Evolutionary conservation across 148 eudicot species (phyloP).

Genomic region (Arbutus unedo): DNA sequence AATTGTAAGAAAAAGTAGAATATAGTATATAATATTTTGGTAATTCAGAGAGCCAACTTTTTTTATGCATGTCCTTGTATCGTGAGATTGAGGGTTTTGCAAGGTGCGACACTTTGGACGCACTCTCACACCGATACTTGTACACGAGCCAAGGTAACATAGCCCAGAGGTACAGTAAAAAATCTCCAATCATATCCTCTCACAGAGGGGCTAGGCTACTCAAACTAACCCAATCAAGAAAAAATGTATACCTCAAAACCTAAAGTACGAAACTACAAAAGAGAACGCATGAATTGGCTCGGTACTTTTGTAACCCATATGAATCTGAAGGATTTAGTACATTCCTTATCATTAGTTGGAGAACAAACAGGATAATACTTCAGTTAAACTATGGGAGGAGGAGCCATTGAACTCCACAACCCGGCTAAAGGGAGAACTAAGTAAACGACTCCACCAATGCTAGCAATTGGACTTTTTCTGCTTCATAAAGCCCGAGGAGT

Average conservation of each 20-base stretch:
- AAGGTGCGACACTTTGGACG: neutral
- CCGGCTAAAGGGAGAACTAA: neutral
- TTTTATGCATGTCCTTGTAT: neutral
- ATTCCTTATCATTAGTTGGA: neutral
- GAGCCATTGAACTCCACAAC: neutral
- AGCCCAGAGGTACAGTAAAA: constrained; percentile 1
- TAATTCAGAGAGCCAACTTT: neutral
- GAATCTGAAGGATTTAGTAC: neutral
- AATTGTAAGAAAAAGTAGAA: neutral
- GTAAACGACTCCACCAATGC: neutral
- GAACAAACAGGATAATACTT: neutral
- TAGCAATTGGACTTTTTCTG: neutral
- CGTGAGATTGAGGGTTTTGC: neutral
- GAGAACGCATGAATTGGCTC: neutral
- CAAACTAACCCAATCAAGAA: neutral
- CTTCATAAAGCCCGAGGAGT: neutral
- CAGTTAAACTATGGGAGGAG: neutral
- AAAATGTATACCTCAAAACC: neutral
- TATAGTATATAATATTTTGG: neutral
- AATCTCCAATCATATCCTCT: neutral
- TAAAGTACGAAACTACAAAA: neutral
- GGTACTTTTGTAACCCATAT: neutral
- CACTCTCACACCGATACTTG: neutral
- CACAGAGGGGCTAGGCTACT: neutral
- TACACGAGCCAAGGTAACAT: neutral